Base-by-base conservation (phyloP, 495 filamentous ascomycete genomes). In the Aspergillus bridgeri region DNA sequence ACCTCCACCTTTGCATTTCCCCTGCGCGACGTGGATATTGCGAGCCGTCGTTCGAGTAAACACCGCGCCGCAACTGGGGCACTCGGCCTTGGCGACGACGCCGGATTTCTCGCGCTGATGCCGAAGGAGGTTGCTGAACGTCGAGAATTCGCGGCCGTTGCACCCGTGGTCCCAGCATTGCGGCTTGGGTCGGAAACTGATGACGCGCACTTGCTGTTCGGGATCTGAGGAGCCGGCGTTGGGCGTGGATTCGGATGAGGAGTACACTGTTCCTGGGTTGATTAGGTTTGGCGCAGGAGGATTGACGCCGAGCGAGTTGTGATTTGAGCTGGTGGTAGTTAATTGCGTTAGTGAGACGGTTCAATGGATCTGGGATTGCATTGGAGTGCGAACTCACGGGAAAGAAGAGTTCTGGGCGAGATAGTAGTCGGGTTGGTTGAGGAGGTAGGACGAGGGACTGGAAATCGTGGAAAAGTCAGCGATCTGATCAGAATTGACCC, bases 141-240 rank as follows among this genome's bases (percentile, higher is more conserved):
- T 96, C 2, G 90, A 95, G 68, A 96, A 96, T 63, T 94, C 88
- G 17, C 92, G 86, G 24, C 92, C 92, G 65, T 96, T 95, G 79
- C 92, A 96, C 8, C 91, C 92, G 62, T 96, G 92, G 48, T 96
- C 92, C 89, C 89, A 96, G 72, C 92, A 96, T 68, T 95, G 92
- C 4, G 92, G 91, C 71, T 92, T 92, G 7, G 89, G 90, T 55
- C 89, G 83, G 50, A 84, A 85, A 63, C 86, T 86, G 13, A 92
- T 79, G 42, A 92, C 82, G 51, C 89, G 81, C 5, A 89, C 83
- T 51, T 83, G 79, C 18, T 81, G 81, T 67, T 80, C 63, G 59
- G 64, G 58, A 17, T 74, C 72, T 60, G 70, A 61, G 15, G 65
- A 59, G 33, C 33, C 33, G 33, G 33, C 33, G 62, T 48, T 7